phyloP scores from a whole-genome alignment of 129 eudicot species.

The Centrapalus pauciflorus region DNA sequence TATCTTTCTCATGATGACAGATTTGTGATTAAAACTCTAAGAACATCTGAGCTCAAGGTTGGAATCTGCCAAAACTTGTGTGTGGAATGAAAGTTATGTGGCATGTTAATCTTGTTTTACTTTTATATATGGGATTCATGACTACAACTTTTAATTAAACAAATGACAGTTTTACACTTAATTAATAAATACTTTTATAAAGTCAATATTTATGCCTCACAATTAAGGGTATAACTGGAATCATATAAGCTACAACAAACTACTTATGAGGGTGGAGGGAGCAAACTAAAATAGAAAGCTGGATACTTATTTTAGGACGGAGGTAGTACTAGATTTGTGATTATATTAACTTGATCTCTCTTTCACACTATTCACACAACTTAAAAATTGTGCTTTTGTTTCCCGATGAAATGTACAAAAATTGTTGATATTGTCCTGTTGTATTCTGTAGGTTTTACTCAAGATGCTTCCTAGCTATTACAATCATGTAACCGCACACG shows the following conservation, averaged over 20 bases:
- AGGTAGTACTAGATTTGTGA: neutral
- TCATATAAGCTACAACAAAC: no score
- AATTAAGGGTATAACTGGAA: no score
- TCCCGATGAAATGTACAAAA: neutral
- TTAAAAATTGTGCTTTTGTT: neutral
- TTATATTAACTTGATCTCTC: neutral
- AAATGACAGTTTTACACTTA: no score
- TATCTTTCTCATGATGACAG: constrained; percentile 73
- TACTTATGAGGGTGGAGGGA: no score
- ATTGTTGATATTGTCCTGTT: neutral
- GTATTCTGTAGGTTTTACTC: constrained; percentile 51
- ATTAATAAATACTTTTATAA: no score
- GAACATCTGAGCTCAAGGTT: constrained; percentile 68
- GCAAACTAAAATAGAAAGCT: no score
- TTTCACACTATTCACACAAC: neutral
- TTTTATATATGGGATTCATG: no score
- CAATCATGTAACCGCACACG: constrained; percentile 57
- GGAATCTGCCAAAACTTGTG: neutral
- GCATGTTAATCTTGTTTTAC: neutral
- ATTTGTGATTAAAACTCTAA: constrained; percentile 76
- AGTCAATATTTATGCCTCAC: no score
- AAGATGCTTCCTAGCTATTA: constrained; percentile 83
- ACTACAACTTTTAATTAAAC: no score
- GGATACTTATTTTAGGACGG: no score
- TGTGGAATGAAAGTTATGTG: neutral